These are phyloP conservation scores for Fusarium decemcellulare DNA, from an alignment of 2,329 filamentous ascomycete genomes.

Conservation along the genomic window DNA sequence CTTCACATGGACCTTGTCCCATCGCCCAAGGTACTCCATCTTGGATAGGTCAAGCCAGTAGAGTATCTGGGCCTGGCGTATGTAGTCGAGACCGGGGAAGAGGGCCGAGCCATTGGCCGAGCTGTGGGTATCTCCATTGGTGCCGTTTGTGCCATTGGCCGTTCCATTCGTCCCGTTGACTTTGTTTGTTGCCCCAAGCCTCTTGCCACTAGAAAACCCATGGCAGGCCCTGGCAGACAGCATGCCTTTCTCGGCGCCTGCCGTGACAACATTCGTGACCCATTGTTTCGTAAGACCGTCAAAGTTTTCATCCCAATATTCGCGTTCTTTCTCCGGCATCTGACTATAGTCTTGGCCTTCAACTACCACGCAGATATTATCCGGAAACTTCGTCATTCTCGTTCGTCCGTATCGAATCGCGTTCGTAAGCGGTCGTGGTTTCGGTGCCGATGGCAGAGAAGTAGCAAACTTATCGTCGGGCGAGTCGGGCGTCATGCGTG, in stretches of 20 bases:
- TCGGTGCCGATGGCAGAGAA: not conserved
- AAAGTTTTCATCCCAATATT: slow-evolving; percentile 22
- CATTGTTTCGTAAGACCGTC: slow-evolving; percentile 25
- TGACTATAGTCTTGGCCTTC: slow-evolving; percentile 3
- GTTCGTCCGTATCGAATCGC: not conserved
- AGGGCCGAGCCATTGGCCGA: not conserved
- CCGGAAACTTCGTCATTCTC: not conserved
- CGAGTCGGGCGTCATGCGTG: slow-evolving; percentile 13
- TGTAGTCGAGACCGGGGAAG: slow-evolving; percentile 19
- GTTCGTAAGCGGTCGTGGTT: not conserved
- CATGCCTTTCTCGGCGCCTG: slow-evolving; percentile 6
- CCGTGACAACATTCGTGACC: slow-evolving; percentile 23
- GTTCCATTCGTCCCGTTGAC: not conserved
- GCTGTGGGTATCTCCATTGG: not conserved
- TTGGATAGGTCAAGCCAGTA: slow-evolving; percentile 33
- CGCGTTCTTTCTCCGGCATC: slow-evolving; percentile 9
- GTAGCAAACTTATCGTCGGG: not conserved
- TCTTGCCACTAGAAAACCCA: not conserved
- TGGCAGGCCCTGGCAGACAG: slow-evolving; percentile 3
- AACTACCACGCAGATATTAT: not conserved
- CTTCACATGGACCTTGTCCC: slow-evolving; percentile 36
- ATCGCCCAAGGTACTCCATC: slow-evolving; percentile 36
- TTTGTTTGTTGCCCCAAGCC: not conserved
- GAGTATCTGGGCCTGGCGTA: slow-evolving; percentile 26
- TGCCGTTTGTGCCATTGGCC: not conserved